Evolutionary conservation across 768 basidiomycete genomes (phyloP).

Genomic region (Gelatoporia subvermispora): DNA sequence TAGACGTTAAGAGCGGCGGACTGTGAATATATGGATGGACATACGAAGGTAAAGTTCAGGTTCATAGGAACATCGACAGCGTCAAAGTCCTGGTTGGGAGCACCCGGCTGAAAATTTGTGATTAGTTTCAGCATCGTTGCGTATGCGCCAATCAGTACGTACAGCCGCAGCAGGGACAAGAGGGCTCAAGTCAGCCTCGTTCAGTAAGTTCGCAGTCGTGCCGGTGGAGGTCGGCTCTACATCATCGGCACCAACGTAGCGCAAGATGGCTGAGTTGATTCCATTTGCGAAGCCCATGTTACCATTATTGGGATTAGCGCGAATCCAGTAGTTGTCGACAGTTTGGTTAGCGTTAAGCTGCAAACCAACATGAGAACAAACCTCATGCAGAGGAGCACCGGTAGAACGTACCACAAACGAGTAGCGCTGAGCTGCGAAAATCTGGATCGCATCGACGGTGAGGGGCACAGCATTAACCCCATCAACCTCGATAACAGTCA

Average conservation of each 20-base stretch:
- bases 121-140: not conserved
- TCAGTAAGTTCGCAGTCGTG: conserved; percentile 21
- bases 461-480: conserved; percentile 38
- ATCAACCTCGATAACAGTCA: conserved; percentile 51
- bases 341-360: conserved; percentile 37
- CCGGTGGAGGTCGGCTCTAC: conserved; percentile 34
- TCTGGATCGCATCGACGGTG: conserved; percentile 19
- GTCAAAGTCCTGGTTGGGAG: conserved; percentile 13
- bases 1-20: not conserved
- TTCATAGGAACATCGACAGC: conserved; percentile 14
- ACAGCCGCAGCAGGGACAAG: conserved; percentile 18
- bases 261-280: conserved; percentile 47
- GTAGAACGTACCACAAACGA: conserved; percentile 15
- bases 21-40: not conserved
- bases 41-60: conserved; percentile 17
- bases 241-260: conserved; percentile 41
- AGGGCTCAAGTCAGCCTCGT: conserved; percentile 37
- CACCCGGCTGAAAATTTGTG: conserved; percentile 11
- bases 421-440: conserved; percentile 14
- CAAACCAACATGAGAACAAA: conserved; percentile 31
- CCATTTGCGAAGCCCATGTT: conserved; percentile 32
- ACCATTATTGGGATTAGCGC: conserved; percentile 33
- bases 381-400: conserved; percentile 12
- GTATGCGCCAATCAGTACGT: not conserved
- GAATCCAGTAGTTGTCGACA: conserved; percentile 53